Conservation (phyloP, 2,329 filamentous ascomycete species). For the Curvularia lunata region DNA sequence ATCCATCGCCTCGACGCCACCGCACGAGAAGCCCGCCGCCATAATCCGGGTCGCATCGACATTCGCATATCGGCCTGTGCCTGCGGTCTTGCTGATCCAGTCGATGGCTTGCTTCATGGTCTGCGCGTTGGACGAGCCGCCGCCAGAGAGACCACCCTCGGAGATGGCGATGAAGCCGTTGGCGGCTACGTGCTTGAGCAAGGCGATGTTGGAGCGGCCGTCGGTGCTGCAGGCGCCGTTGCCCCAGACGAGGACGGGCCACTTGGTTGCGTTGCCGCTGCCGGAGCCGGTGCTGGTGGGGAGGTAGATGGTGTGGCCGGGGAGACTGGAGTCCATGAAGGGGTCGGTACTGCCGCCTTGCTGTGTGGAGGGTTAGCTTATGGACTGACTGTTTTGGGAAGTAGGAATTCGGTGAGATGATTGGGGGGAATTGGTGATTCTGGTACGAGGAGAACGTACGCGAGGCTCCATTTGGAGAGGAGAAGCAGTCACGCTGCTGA, state of each 20-base stretch:
- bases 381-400: too few relatives aligned
- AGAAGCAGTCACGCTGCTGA: slow-evolving; percentile 2
- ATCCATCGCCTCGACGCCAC: slow-evolving; percentile 25
- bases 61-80: slow-evolving; percentile 25
- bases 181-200: slow-evolving; percentile 18
- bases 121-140: slow-evolving; percentile 14
- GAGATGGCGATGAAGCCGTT: slow-evolving; percentile 32
- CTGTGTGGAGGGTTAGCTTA: not conserved
- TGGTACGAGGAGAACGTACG: not conserved
- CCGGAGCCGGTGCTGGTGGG: slow-evolving; percentile 5
- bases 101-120: slow-evolving; percentile 24
- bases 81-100: slow-evolving; percentile 21
- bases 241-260: slow-evolving; percentile 35
- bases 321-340: slow-evolving; percentile 16
- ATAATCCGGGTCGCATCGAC: slow-evolving; percentile 27
- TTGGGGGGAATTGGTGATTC: too few relatives aligned
- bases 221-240: slow-evolving; percentile 33
- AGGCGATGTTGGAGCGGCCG: slow-evolving; percentile 16
- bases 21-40: slow-evolving; percentile 25
- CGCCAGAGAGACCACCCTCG: slow-evolving; percentile 19
- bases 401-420: too few relatives aligned
- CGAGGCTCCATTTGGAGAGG: slow-evolving; percentile 4
- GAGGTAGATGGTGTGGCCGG: slow-evolving; percentile 27
- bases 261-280: slow-evolving; percentile 6
- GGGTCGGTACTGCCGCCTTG: slow-evolving; percentile 8